phyloP scores from a whole-genome alignment of 495 filamentous ascomycete genomes.

The Lophiotrema nucula region DNA sequence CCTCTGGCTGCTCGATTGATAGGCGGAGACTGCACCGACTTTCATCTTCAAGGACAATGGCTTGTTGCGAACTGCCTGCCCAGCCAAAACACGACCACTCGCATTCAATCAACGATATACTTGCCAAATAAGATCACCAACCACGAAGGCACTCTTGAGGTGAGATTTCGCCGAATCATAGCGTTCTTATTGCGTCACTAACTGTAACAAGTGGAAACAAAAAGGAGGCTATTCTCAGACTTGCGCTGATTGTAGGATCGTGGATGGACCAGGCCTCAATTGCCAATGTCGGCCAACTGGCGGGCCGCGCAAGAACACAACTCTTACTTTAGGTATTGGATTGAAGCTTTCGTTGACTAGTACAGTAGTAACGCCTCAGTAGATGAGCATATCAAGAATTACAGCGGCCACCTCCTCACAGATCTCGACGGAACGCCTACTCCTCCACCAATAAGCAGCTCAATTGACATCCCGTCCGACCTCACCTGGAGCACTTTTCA shows the following conservation, averaged over 20 bases:
- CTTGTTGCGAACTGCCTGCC: conserved; percentile 12
- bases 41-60: not conserved
- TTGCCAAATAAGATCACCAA: conserved; percentile 5
- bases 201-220: not conserved
- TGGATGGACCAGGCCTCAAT: not conserved
- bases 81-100: not conserved
- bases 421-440: conserved; percentile 5
- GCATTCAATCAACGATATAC: conserved; percentile 8
- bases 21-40: not conserved
- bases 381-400: conserved; percentile 15
- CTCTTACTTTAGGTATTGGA: not conserved
- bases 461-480: conserved; percentile 3
- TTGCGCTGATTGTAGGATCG: not conserved
- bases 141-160: not conserved
- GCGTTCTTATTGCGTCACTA: not conserved
- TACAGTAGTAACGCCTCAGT: too few species aligned
- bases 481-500: not conserved
- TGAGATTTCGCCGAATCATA: not conserved
- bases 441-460: not conserved
- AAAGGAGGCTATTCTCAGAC: not conserved
- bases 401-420: conserved; percentile 15
- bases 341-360: too few species aligned
- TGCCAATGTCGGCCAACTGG: not conserved
- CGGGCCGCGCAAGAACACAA: not conserved
- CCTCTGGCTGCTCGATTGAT: not conserved